Evolutionary conservation across 176 grass and related monocot genomes (phyloP), one percentile per base, ranked within the genome.

Genomic region (Triticum urartu): DNA sequence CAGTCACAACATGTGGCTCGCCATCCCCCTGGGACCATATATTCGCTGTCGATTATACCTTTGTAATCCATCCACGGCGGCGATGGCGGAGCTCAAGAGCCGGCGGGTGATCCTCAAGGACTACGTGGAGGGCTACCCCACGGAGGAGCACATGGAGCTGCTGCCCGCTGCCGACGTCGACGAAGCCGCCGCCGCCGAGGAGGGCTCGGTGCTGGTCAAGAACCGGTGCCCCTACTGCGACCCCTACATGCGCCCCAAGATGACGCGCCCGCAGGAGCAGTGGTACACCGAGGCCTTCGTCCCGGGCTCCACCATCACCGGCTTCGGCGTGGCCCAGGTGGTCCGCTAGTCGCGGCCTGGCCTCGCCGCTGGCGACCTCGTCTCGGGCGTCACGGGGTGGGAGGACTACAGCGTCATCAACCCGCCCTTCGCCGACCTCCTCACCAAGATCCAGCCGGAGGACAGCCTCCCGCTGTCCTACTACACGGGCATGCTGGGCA

Each of bases 211-310:
- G 63, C 67, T 92, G 11, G 64, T 94, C 11, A 87, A 70, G 77
- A 92, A 92, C 71, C 81, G 92, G 13, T 94, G 90, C 82, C 87
- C 92, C n/a, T 94, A 90, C 11, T 94, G 92, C 82, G 92, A 94
- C 88, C 92, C 92, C 0, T 89, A 87, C 90, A 94, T 94, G 92
- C 84, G 89, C 0, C 48, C 22, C 62, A 84, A 77, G 70, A 94
- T 94, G 89, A 78, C 86, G 9, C 88, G 90, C 10, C 82, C 92
- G 2, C 3, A 63, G 54, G 40, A 69, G 2, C n/a, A 58, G 77
- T 78, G 74, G 5, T 93, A 93, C 88, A 84, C 83, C 48, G 43
- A 72, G 1, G 59, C 88, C 62, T 93, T 83, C 85, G 82, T 73
- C 38, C 91, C 88, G 18, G 91, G 91, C 81, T 11, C 75, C 52